These are phyloP conservation scores for Lactarius vividus DNA, from an alignment of 768 basidiomycete genomes.

Conservation along the genomic window DNA sequence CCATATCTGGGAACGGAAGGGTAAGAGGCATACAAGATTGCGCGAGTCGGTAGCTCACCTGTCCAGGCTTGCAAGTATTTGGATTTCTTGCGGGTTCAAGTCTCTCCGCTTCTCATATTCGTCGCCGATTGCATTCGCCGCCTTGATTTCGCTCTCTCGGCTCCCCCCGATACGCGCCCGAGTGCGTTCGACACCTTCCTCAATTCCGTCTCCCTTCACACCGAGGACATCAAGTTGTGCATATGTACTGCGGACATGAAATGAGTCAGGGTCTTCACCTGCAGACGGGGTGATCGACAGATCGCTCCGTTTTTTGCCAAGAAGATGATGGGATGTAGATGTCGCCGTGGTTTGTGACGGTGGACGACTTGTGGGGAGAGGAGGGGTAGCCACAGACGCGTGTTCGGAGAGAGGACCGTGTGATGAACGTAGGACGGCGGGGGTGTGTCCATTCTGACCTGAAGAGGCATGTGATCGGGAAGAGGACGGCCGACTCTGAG, in stretches of 20 bases:
- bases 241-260: conserved; percentile 83
- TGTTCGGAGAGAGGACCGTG: conserved; percentile 16
- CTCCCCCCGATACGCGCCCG: conserved; percentile 63
- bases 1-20: conserved; percentile 64
- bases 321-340: conserved; percentile 22
- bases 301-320: conserved; percentile 39
- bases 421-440: conserved; percentile 1
- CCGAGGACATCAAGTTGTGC: conserved; percentile 85
- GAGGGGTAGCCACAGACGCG: conserved; percentile 1
- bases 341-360: conserved; percentile 18
- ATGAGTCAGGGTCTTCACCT: conserved; percentile 78
- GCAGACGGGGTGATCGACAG: conserved; percentile 67
- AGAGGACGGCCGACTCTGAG: conserved; percentile 25
- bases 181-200: conserved; percentile 92
- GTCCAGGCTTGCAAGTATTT: conserved; percentile 75
- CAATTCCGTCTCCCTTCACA: conserved; percentile 93
- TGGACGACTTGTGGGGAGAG: conserved; percentile 13
- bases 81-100: conserved; percentile 68
- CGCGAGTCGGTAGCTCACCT: conserved; percentile 52
- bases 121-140: conserved; percentile 53
- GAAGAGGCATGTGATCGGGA: conserved; percentile 16
- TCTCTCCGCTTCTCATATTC: conserved; percentile 62
- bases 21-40: background rate
- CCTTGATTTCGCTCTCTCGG: conserved; percentile 57
- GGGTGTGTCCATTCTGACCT: background rate